Conservation (phyloP, 1,284 basidiomycete species). For the Fomitopsis pinicola region DNA sequence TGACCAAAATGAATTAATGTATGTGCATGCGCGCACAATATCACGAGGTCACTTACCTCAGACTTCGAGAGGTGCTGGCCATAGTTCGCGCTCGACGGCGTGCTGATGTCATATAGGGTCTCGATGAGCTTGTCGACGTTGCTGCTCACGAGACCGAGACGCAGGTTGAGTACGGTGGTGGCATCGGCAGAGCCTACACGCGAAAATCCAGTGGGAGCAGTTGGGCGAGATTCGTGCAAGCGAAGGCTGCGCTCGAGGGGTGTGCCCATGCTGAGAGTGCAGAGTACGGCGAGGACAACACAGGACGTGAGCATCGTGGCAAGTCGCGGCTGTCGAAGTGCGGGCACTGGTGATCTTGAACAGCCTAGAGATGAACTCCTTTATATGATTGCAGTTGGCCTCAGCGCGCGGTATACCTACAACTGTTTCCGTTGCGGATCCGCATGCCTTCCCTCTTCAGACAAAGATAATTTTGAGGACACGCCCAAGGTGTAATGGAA, state of each 20-base stretch:
- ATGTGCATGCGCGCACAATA: neutral
- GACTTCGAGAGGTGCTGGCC: constrained; percentile 27
- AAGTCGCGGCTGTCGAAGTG: constrained; percentile 1
- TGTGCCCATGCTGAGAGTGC: constrained; percentile 12
- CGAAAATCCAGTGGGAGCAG: constrained; percentile 21
- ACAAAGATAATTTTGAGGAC: too few relatives aligned
- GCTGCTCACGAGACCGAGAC: constrained; percentile 26
- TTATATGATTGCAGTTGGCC: too few relatives aligned
- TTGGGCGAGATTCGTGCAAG: constrained; percentile 21
- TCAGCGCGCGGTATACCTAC: too few relatives aligned
- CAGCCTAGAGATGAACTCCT: too few relatives aligned
- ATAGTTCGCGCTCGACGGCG: constrained; percentile 27
- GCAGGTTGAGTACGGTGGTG: constrained; percentile 19
- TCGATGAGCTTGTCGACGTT: constrained; percentile 29
- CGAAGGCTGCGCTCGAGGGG: constrained; percentile 16
- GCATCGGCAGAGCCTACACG: constrained; percentile 17
- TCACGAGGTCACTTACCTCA: constrained; percentile 17
- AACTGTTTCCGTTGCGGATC: too few relatives aligned
- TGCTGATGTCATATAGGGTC: constrained; percentile 22
- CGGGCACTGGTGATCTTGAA: neutral
- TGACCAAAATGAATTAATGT: neutral
- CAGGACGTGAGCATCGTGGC: neutral
- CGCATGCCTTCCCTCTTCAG: too few relatives aligned
- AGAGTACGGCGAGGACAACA: constrained; percentile 8
- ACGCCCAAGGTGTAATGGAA: too few relatives aligned